phyloP scores from a whole-genome alignment of 345 rosid species.

The Boechera stricta region DNA sequence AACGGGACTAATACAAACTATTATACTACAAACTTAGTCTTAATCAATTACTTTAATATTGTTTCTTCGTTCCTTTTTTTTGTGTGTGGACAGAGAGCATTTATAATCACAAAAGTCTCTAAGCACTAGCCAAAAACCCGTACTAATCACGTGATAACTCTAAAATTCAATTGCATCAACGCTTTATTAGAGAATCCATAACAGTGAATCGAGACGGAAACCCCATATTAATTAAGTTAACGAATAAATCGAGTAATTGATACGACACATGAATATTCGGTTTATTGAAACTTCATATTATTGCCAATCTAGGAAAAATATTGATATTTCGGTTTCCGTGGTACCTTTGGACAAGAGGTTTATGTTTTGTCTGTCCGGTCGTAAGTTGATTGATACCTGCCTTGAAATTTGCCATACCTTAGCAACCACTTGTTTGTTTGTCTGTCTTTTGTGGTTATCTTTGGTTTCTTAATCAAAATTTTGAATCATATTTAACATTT shows the following conservation, averaged over 20 bases:
- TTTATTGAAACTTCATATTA: conserved; percentile 13
- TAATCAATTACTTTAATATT: not conserved
- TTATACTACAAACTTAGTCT: not conserved
- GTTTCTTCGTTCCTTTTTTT: not conserved
- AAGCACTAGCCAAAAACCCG: conserved; percentile 18
- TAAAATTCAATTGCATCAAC: not conserved
- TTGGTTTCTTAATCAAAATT: not conserved
- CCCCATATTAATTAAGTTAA: conserved; percentile 35
- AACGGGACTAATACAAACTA: not conserved
- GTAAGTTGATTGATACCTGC: conserved; percentile 43
- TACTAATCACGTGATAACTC: conserved; percentile 28
- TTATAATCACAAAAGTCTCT: conserved; percentile 28
- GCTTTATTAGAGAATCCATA: conserved; percentile 16
- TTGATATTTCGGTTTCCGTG: conserved; percentile 34
- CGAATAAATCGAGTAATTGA: conserved; percentile 21
- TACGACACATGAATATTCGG: conserved; percentile 22
- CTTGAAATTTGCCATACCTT: conserved; percentile 28
- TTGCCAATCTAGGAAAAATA: conserved; percentile 23
- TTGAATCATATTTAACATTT: not conserved
- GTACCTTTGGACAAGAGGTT: conserved; percentile 41
- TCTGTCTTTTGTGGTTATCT: conserved; percentile 24
- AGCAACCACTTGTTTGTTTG: conserved; percentile 34
- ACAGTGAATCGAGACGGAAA: conserved; percentile 38
- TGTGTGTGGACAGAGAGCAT: conserved; percentile 14
- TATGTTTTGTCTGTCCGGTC: conserved; percentile 32